phyloP scores from a whole-genome alignment of 1,284 basidiomycete species.

The Cryptococcus sp. region DNA sequence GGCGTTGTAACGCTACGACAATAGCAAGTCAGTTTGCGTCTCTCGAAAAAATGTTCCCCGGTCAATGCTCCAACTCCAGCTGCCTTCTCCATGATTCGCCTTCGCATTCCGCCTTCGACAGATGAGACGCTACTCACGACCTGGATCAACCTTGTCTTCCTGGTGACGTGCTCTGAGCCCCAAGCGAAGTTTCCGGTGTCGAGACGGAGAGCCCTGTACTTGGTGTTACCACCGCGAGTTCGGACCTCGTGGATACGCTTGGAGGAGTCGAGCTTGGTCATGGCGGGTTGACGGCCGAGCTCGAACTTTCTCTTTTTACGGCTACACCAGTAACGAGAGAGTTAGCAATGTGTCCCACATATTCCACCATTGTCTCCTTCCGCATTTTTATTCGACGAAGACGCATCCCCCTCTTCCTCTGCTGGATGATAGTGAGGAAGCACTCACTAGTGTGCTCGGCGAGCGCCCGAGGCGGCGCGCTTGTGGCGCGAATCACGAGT shows the following conservation, averaged over 20 bases:
- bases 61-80: no score
- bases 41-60: no score
- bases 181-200: constrained; percentile 96
- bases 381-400: no score
- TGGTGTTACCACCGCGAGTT: constrained; percentile 88
- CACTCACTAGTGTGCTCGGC: constrained; percentile 70
- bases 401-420: no score
- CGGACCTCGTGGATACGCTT: constrained; percentile 93
- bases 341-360: neutral
- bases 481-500: constrained; percentile 93
- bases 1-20: constrained; percentile 83
- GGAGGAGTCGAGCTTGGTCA: constrained; percentile 82
- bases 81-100: neutral
- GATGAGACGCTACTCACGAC: constrained; percentile 68
- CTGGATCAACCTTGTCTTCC: constrained; percentile 90
- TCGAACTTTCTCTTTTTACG: constrained; percentile 99
- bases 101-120: neutral
- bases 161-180: constrained; percentile 87
- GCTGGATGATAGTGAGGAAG: neutral
- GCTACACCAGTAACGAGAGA: constrained; percentile 26
- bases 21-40: constrained; percentile 2
- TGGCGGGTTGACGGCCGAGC: constrained; percentile 92
- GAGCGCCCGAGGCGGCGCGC: constrained; percentile 87
- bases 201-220: constrained; percentile 90
- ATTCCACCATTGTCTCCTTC: no score